Evolutionary conservation across 2,329 filamentous ascomycete genomes (phyloP).

Genomic region (Sphaerulina populicola): DNA sequence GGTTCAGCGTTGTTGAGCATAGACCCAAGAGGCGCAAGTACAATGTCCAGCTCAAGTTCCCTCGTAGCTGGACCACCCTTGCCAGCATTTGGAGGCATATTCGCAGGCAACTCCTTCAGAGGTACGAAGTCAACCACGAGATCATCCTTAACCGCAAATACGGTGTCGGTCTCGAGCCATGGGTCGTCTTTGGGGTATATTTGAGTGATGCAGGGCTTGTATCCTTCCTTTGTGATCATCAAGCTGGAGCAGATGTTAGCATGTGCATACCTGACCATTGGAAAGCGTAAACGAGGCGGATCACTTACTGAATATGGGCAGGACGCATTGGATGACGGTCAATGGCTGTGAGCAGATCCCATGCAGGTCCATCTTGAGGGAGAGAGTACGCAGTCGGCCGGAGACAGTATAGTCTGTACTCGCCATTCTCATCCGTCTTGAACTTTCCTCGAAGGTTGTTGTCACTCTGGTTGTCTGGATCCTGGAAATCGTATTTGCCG

Average conservation of each 20-base stretch:
- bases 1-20: conserved; percentile 17
- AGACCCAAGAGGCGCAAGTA: conserved; percentile 39
- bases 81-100: conserved; percentile 35
- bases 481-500: conserved; percentile 63
- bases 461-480: conserved; percentile 59
- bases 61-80: conserved; percentile 27
- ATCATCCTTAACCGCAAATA: conserved; percentile 55
- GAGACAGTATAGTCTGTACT: conserved; percentile 67
- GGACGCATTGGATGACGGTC: conserved; percentile 54
- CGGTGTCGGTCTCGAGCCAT: conserved; percentile 51
- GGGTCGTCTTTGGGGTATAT: conserved; percentile 53
- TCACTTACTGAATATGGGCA: conserved; percentile 48
- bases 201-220: conserved; percentile 23
- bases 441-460: conserved; percentile 75
- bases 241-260: background rate
- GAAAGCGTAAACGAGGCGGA: background rate
- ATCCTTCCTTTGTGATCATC: conserved; percentile 18
- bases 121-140: conserved; percentile 52
- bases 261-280: no score
- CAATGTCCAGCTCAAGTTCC: conserved; percentile 56
- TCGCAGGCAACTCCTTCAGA: conserved; percentile 45
- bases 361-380: conserved; percentile 54
- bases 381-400: conserved; percentile 66
- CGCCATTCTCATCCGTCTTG: conserved; percentile 59
- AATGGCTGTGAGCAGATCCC: conserved; percentile 45